Evolutionary conservation across 2,329 filamentous ascomycete genomes (phyloP), one percentile per base, ranked within the genome.

Genomic region (Daldinia eschscholtzii): DNA sequence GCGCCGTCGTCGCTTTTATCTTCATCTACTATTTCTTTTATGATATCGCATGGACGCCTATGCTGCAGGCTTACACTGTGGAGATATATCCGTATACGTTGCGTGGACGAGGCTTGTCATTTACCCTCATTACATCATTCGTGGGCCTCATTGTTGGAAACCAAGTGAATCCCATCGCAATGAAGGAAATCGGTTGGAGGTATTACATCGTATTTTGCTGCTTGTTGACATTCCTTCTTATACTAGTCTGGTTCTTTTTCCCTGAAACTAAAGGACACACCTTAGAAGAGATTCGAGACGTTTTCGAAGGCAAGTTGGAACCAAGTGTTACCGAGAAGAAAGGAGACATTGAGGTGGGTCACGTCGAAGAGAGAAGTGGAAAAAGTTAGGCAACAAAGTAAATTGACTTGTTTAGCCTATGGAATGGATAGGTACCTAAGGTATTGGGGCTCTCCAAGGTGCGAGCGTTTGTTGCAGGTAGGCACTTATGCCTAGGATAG

Each of bases 21-120:
- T 87, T 82, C 72, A 77, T 83, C 64, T 85, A 82, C 76, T 82
- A 79, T 65, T 81, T 84, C 56, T 77, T 81, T 66, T 82, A 86
- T 73, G 78, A 82, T 46, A 80, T 85, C 58, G 82, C 82, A 20
- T 85, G 81, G 77, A 83, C 83, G 3, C 82, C 83, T 63, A 76
- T 86, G 3, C 78, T 84, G 12, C 78, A 83, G 58, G 80, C 80
- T 3, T 87, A 83, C 69, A 78, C 78, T 0, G 78, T 77, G 10
- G 81, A 83, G 61, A 80, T 83, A 42, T 77, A 79, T 57, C 79
- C 79, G 6, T 83, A 80, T 62, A 73, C 74, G 15, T 70, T 81
- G 2, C 79, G 81, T 35, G 72, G 75, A 35, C 81, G 80, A 42
- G 82, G 81, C 15, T 75, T 81, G n/a, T 77, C 83, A 6, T 71